Base-by-base conservation (phyloP, 1,284 basidiomycete species). In the Termitomyces sp. region DNA sequence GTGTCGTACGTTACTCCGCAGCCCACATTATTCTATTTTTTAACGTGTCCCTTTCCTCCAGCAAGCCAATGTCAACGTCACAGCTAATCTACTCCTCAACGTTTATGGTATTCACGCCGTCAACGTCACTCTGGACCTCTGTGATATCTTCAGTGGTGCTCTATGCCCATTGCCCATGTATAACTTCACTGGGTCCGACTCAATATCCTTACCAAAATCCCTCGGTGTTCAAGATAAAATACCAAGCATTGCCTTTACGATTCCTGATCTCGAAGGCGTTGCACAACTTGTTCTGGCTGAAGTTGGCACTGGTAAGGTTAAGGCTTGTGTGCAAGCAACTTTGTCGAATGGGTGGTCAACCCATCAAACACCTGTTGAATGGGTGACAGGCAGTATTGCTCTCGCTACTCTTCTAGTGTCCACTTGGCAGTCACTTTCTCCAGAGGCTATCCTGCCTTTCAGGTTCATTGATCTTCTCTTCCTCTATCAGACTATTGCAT, bases 261-360 rank as follows among this genome's bases (percentile, higher is more conserved):
- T 99, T 24, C 96, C 96, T 8, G 90, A 98, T 68, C 78, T 98
- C 13, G 94, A 98, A 68, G 94, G 90, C 1, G 93, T 86, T 61
- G 94, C 86, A 0, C 90, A 92, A 59, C 74, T 99, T 50, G 82
- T 86, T 8, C 79, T 98, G 24, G 80, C 77, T 0, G 84, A 92
- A 58, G 76, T 83, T 38, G 73, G 75, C 46, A 88, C 88, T 1
- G 83, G 84, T 44, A 70, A 83, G 4, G 77, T 91, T 56, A 90
- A 88, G 44, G 92, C 93, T 0, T 99, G 95, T 64, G 79, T 98
- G 3, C 93, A 96, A 69, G 84, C 93, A 7, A 96, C 94, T 0
- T 75, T 98, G 3, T 86, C 90, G 19, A 99, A 98, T 67, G 94
- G 95, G 9, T 88, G 87, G 82, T 91, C 92, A 1, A 82, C 85